Conservation (phyloP, 768 basidiomycete genomes). For the Fomitopsis pulvina region DNA sequence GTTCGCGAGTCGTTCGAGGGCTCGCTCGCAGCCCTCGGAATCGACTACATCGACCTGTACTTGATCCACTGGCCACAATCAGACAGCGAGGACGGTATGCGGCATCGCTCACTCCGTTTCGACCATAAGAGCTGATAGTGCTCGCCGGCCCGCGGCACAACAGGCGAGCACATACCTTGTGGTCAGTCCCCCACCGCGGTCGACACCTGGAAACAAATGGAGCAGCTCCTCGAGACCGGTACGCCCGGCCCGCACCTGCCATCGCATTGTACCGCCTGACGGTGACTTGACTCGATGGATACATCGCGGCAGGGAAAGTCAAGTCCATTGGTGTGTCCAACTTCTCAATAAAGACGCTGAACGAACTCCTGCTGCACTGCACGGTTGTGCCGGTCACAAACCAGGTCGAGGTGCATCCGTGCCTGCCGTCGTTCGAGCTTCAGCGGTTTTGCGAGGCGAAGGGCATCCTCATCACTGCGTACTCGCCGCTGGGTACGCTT, state of each 20-base stretch:
- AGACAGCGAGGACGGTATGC: conserved; percentile 24
- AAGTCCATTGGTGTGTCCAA: conserved; percentile 52
- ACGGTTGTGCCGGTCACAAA: conserved; percentile 39
- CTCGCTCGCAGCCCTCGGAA: conserved; percentile 31
- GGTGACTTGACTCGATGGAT: neutral
- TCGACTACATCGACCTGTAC: conserved; percentile 33
- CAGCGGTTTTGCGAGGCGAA: conserved; percentile 39
- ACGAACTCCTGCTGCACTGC: conserved; percentile 31
- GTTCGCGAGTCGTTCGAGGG: conserved; percentile 22
- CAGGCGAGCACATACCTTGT: conserved; percentile 18
- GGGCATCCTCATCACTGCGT: conserved; percentile 44
- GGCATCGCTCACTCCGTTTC: conserved; percentile 42
- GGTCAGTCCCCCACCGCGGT: conserved; percentile 23
- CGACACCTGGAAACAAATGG: conserved; percentile 45
- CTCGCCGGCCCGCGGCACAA: conserved; percentile 23
- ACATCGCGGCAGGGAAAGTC: conserved; percentile 30
- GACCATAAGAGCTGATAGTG: conserved; percentile 43
- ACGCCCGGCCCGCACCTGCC: conserved; percentile 22
- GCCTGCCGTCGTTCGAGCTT: conserved; percentile 44
- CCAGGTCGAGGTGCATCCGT: conserved; percentile 42
- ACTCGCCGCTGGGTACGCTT: conserved; percentile 38
- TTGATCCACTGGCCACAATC: conserved; percentile 47
- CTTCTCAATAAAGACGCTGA: conserved; percentile 42
- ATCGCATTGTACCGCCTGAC: conserved; percentile 14
- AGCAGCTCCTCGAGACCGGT: conserved; percentile 46